phyloP scores from a whole-genome alignment of 2,329 filamentous ascomycete species.

The Dothideomycetes sp. region DNA sequence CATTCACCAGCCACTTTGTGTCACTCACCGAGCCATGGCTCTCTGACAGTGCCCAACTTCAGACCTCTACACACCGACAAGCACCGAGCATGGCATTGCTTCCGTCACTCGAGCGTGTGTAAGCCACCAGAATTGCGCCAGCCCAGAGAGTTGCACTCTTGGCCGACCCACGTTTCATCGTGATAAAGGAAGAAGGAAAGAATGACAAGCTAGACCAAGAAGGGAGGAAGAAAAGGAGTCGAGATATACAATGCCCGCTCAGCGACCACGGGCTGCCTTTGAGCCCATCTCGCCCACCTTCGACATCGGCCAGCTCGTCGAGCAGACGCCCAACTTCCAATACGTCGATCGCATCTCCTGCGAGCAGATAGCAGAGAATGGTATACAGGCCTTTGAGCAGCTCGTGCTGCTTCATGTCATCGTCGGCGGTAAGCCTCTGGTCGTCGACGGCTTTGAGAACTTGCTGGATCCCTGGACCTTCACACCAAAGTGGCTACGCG shows the following conservation, averaged over 20 bases:
- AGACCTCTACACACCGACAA: too few relatives aligned
- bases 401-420: constrained; percentile 77
- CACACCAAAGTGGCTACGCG: constrained; percentile 66
- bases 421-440: constrained; percentile 71
- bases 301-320: constrained; percentile 64
- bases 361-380: constrained; percentile 65
- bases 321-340: constrained; percentile 72
- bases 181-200: too few relatives aligned
- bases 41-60: too few relatives aligned
- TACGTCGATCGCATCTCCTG: constrained; percentile 73
- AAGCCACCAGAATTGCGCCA: too few relatives aligned
- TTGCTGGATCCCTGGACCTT: constrained; percentile 69
- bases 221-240: too few relatives aligned
- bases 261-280: constrained; percentile 77
- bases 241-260: constrained; percentile 63
- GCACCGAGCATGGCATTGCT: too few relatives aligned
- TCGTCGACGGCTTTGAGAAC: constrained; percentile 80
- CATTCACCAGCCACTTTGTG: too few relatives aligned
- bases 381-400: constrained; percentile 72
- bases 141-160: too few relatives aligned
- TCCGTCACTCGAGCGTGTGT: too few relatives aligned
- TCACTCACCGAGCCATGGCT: too few relatives aligned
- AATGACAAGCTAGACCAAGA: too few relatives aligned
- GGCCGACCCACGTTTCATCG: too few relatives aligned
- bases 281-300: constrained; percentile 82